Conservation (phyloP, 345 rosid species). For the Aquilaria yunnanensis region DNA sequence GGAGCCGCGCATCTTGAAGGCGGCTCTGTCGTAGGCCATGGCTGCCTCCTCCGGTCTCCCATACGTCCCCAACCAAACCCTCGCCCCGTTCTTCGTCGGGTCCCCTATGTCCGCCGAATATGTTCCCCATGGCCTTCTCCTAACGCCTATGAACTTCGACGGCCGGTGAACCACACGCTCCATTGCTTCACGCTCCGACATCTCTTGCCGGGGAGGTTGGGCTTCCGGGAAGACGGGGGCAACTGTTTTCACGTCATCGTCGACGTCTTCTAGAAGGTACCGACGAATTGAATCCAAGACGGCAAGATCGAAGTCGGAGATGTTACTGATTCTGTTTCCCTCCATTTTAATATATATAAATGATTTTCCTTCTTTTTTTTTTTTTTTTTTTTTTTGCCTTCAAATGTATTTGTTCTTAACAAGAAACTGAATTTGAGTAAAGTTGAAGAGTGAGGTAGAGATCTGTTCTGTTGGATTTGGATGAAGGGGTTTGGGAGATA, state of each 20-base stretch:
- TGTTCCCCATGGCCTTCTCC: conserved; percentile 42
- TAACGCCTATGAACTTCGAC: conserved; percentile 19
- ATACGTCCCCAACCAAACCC: conserved; percentile 45
- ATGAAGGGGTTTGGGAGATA: too few species aligned
- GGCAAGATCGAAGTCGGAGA: conserved; percentile 8
- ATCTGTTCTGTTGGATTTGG: too few species aligned
- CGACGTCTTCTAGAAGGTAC: conserved; percentile 22
- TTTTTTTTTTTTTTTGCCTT: too few species aligned
- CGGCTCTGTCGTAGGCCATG: conserved; percentile 23
- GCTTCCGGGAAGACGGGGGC: background rate
- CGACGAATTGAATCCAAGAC: conserved; percentile 25
- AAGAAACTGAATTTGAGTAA: too few species aligned
- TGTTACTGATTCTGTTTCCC: background rate
- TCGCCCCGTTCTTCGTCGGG: conserved; percentile 32
- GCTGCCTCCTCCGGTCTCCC: conserved; percentile 33
- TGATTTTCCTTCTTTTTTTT: too few species aligned
- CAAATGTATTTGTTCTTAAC: too few species aligned
- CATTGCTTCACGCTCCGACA: background rate
- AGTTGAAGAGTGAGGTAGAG: too few species aligned
- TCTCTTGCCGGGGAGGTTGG: too few species aligned
- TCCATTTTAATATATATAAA: conserved; percentile 4
- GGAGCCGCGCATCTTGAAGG: conserved; percentile 26
- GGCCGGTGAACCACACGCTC: background rate
- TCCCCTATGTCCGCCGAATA: conserved; percentile 21
- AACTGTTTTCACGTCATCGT: background rate